Base-by-base conservation (phyloP, 2,329 filamentous ascomycete species). In the Neofusicoccum sp. region DNA sequence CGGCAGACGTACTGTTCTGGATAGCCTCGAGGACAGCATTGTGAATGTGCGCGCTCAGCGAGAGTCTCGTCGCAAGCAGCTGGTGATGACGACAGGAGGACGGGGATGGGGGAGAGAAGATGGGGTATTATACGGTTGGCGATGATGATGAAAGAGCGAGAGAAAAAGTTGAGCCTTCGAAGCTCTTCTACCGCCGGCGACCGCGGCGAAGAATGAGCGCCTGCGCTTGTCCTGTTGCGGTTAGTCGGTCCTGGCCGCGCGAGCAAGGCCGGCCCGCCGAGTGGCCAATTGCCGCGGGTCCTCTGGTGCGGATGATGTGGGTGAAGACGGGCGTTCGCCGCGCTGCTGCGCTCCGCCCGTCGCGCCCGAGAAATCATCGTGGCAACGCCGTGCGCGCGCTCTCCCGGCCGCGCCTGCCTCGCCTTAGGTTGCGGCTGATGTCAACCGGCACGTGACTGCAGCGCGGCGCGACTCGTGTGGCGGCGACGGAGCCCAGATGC, bases 21-120 rank as follows among this genome's bases (percentile, higher is more conserved):
- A 75, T 71, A 77, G 65, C 66, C 74, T 74, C 63, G 74, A 75
- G 61, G 75, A 75, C 67, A 77, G 64, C 75, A 77, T 73, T 65
- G 59, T 74, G 68, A 64, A 66, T 65, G 44, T 68, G 65, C 64
- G 66, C 61, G 64, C 43, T 53, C 44, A 51, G 34, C 53, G 51
- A 41, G 33, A 36, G 43, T 56, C 43, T 61, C 65, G 66, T 62
- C 66, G 71, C 68, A 70, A 69, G 70, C 66, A 44, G 45, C 43
- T 53, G 59, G 61, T 65, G 64, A 64, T 66, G 67, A 57, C 69
- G 69, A 63, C 69, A 65, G 65, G 69, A 70, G 67, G 64, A 48
- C 61, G 41, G 49, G 48, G 62, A 59, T 62, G 57, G 53, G 33
- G 45, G 43, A 34, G 45, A 58, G 58, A 61, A 56, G 63, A 64